Percentiles rank a stretch among this genome's conserved stretches.
Conservation (phyloP, 106 monocot genomes). For the Phalaenopsis equestris region DNA sequence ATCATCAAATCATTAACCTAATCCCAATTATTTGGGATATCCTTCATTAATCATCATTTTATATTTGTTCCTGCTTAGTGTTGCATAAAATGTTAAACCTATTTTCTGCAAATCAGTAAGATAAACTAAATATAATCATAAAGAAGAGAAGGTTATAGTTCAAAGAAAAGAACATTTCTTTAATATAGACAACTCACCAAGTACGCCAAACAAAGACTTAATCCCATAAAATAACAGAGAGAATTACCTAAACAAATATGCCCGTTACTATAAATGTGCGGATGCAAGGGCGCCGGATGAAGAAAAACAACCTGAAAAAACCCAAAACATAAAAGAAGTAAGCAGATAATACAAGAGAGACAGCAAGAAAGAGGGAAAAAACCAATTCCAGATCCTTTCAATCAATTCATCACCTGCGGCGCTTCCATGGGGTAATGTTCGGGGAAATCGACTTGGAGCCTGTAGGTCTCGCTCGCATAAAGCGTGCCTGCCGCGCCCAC, state of each 20-base stretch:
- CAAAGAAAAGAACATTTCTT: neutral
- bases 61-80: too few relatives aligned
- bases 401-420: slow-evolving; percentile 26
- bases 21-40: too few relatives aligned
- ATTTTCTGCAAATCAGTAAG: too few relatives aligned
- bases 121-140: neutral
- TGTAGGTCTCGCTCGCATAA: slow-evolving; percentile 33
- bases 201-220: neutral
- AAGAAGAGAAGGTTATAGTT: neutral
- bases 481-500: slow-evolving; percentile 38
- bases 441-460: slow-evolving; percentile 49
- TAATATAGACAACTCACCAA: neutral
- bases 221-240: neutral
- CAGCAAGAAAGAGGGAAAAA: neutral
- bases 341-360: neutral
- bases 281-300: slow-evolving; percentile 51
- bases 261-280: slow-evolving; percentile 66
- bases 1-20: neutral
- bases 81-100: too few relatives aligned
- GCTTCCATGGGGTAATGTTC: slow-evolving; percentile 45
- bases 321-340: slow-evolving; percentile 4
- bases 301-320: slow-evolving; percentile 50
- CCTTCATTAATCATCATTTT: too few relatives aligned
- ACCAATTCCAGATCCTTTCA: neutral
- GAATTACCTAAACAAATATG: slow-evolving; percentile 67